phyloP scores from a whole-genome alignment of 306 rosid genomes.

The Rubus idaeus region DNA sequence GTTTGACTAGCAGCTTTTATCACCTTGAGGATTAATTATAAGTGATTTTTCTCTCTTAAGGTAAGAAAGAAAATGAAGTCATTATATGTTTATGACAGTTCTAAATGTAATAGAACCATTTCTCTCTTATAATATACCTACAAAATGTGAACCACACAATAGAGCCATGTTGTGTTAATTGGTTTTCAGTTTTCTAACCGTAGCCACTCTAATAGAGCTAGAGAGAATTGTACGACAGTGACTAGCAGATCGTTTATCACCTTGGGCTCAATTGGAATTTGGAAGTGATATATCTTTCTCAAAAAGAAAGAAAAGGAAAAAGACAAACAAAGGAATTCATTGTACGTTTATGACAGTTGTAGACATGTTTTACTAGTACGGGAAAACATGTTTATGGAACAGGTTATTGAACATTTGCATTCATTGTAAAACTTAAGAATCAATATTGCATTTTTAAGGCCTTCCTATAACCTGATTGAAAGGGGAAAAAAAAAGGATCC shows the following conservation, averaged over 20 bases:
- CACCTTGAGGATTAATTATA: neutral
- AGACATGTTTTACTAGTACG: neutral
- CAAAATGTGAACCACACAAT: neutral
- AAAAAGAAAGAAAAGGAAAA: neutral
- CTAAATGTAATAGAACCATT: neutral
- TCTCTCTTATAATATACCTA: neutral
- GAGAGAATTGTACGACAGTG: neutral
- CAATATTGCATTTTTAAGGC: neutral
- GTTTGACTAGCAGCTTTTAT: neutral
- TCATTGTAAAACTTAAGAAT: neutral
- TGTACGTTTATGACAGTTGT: neutral
- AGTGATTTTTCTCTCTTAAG: neutral
- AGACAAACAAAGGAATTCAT: neutral
- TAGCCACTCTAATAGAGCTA: neutral
- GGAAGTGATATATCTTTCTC: neutral
- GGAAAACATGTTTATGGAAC: neutral
- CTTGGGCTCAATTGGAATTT: neutral
- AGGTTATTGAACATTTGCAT: neutral
- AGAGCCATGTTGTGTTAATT: neutral
- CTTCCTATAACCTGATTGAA: neutral
- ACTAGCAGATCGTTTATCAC: neutral
- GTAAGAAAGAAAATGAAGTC: neutral
- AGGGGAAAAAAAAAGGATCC: neutral
- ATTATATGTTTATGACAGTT: neutral
- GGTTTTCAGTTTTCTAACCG: neutral